Base-by-base conservation (phyloP, 352 stramenopile species). In the Pythium volutum region DNA sequence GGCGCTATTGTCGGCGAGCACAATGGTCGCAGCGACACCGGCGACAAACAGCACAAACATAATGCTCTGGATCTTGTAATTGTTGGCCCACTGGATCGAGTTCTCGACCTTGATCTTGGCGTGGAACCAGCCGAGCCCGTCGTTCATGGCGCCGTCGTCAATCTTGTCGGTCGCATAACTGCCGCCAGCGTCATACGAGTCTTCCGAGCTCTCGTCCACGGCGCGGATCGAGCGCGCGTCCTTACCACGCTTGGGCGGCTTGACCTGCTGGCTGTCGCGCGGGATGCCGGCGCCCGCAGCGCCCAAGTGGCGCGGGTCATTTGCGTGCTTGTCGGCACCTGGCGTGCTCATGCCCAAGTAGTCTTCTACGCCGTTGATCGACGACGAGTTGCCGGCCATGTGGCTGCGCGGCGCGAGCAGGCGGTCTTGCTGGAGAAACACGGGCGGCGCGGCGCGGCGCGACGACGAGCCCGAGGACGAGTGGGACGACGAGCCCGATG, bases 51-150 rank as follows among this genome's bases (percentile, higher is more conserved):
- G 63, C 27, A 91, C 64, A 53, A 93, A 87, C 83, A 95, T 93
- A 38, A 73, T 49, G 31, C 69, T 60, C 71, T 95, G 85, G 59
- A 95, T 91, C 65, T 91, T 89, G 79, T 90, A 91, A 73, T 95
- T 95, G 76, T 95, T 93, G 52, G 75, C 81, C 81, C 84, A 93
- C 51, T 93, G 81, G 58, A 91, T 87, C 15, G 85, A 77, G 66
- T 86, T 90, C 59, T 90, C 85, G 46, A 93, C 75, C 55, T 88
- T 90, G 58, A 92, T 93, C 66, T 95, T 95, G 45, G 76, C 79
- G 63, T 93, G 84, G 71, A 93, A 93, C 84, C 84, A 93, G 53
- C 84, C 84, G 39, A 86, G 73, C 25, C 81, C 82, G 64, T 92
- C 82, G 49, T 47, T 38, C 53, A 60, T 60, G 53, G 18, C 48